Evolutionary conservation across 345 rosid species (phyloP).

Genomic region (Arabidopsis arenosa): DNA sequence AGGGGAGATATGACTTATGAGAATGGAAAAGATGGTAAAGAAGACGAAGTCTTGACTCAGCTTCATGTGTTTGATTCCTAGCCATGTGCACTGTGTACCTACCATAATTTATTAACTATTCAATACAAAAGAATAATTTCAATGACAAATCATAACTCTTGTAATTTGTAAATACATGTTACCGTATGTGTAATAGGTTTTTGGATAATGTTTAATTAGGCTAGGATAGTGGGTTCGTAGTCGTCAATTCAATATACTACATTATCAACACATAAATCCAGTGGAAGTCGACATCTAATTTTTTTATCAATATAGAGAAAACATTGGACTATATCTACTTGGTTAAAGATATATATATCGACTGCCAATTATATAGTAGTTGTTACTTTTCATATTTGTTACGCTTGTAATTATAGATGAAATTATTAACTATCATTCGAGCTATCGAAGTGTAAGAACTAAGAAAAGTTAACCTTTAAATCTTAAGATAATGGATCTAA

Average conservation of each 20-base stretch:
- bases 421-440: too few relatives aligned
- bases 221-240: background rate
- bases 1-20: background rate
- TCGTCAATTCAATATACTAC: conserved; percentile 6
- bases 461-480: too few relatives aligned
- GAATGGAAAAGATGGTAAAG: background rate
- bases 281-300: background rate
- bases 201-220: conserved; percentile 3
- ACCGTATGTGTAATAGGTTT: background rate
- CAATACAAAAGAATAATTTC: background rate
- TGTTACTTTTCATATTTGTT: too few relatives aligned
- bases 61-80: conserved; percentile 47
- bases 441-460: too few relatives aligned
- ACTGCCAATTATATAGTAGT: too few relatives aligned
- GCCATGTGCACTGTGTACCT: conserved; percentile 41
- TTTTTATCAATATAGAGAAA: background rate
- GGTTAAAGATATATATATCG: background rate
- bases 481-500: too few relatives aligned
- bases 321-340: background rate
- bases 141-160: background rate
- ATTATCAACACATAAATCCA: background rate
- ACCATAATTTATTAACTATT: conserved; percentile 17
- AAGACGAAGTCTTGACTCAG: conserved; percentile 43
- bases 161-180: background rate
- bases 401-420: too few relatives aligned